Base-by-base conservation (phyloP, 2,329 filamentous ascomycete genomes). In the Xylaria polymorpha region DNA sequence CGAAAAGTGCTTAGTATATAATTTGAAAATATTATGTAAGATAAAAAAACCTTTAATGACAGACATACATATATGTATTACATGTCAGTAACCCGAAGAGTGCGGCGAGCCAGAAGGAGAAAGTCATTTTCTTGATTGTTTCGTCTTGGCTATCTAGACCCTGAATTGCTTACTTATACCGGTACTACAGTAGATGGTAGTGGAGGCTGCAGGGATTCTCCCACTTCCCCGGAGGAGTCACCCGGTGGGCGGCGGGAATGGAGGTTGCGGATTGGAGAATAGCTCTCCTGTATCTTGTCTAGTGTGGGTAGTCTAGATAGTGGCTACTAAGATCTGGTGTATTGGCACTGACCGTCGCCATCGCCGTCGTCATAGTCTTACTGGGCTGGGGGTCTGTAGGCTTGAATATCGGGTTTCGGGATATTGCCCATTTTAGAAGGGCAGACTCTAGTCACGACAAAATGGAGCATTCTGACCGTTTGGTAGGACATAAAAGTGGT, bases 181-280 rank as follows among this genome's bases (percentile, higher is more conserved):
- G n/a, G n/a, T n/a, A n/a, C 25, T 29, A 29, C 25, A n/a, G n/a
- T 29, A 15, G 12, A 35, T 55, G 29, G 12, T 9, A 20, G 53
- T 37, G 53, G 56, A 44, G 39, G 39, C 1, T 20, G 46, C 43
- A 50, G 39, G 58, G 50, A 18, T 51, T n/a, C n/a, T 29, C 25
- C 50, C 50, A 14, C 56, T 57, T 69, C 44, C 15, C 69, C 71
- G 69, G 59, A 63, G 48, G 73, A 76, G 74, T 76, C 74, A 76
- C 66, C n/a, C 74, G 71, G 72, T 58, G 41, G 22, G 15, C 22
- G 12, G 15, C 22, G 43, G 14, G 39, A 46, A 44, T 20, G 14
- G 41, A 43, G 43, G 43, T 18, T 46, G n/a, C 18, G 18, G 15
- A 50, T 44, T 20, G 20, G 22, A 58, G 14, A 9, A n/a, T 18